A percentile compares a stretch with the other conserved stretches of the same genome.
Evolutionary conservation across 192 early-diverging fungal species (phyloP).

Genomic region (Rhizophagus sp.): DNA sequence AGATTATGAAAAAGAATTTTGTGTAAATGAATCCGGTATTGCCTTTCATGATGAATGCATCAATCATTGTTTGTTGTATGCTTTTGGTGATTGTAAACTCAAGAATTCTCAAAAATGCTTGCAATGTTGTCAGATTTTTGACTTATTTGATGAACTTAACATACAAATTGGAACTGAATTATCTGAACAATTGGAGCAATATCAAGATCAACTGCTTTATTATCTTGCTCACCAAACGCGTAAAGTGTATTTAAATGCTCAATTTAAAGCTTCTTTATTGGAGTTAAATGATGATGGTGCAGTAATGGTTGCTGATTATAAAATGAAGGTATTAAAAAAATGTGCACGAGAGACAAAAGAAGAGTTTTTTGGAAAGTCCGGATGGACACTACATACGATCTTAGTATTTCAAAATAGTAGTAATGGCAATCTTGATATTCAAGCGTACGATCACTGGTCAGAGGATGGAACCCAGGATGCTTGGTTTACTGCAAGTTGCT

Average conservation of each 20-base stretch:
- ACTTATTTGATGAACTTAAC: not conserved
- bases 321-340: conserved; percentile 4
- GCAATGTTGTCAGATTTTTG: not conserved
- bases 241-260: not conserved
- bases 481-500: conserved; percentile 2
- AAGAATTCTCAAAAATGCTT: not conserved
- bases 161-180: not conserved
- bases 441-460: not conserved
- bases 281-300: not conserved
- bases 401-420: not conserved
- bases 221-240: too few species aligned
- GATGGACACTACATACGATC: not conserved
- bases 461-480: not conserved
- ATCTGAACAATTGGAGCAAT: not conserved
- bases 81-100: not conserved
- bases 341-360: not conserved
- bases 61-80: too few species aligned
- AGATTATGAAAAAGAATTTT: not conserved
- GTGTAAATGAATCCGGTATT: not conserved
- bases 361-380: not conserved
- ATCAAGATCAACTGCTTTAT: not conserved
- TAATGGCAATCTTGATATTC: not conserved
- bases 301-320: not conserved
- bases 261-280: conserved; percentile 10
- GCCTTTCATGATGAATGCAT: not conserved